Evolutionary conservation across 768 basidiomycete genomes (phyloP), one percentile per base, ranked within the genome.

Genomic region (Phylloporus sp.): DNA sequence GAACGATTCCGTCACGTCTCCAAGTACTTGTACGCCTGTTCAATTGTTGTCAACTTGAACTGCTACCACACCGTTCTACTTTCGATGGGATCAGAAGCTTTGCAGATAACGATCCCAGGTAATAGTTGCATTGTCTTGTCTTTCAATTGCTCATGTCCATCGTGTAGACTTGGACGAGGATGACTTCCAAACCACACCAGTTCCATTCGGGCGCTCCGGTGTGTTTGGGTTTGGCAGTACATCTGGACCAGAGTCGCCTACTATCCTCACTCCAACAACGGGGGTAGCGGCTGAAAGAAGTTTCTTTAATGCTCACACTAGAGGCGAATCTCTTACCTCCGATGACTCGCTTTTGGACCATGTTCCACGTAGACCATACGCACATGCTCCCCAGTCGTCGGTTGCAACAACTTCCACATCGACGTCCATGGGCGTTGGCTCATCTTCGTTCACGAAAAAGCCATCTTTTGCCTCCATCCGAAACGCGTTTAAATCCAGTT

Each of bases 401-500:
- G 76, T 89, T 36, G 78, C 80, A 26, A 78, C 78, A 1, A 74
- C 80, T 1, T 60, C 70, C 41, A 68, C 64, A 0, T 50, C 59
- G 3, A 47, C 39, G 0, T 66, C 64, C 27, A 46, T 55, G 2
- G 50, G 47, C 23, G 31, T 59, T 8, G 47, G 44, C 31, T 56
- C 60, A 39, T 70, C 81, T n/a, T 74, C 81, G 1, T 87, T 90
- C 62, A 73, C 81, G 38, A 90, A 89, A 73, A 93, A 93, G 60
- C 68, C 86, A 3, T 92, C 90, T 0, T 91, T 93, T 53, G 90
- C 90, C 2, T 91, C 88, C 15, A 82, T 93, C 53, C 83, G 88
- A 35, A 91, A 91, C 64, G 89, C 90, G 4, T 91, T 93, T 77
- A 92, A 88, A 68, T 80, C 79, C 40, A 57, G 59, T 40, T 41